A percentile compares a stretch with the other conserved stretches of the same genome.
Evolutionary conservation across 768 basidiomycete genomes (phyloP).

Genomic region (Mycena latifolia): DNA sequence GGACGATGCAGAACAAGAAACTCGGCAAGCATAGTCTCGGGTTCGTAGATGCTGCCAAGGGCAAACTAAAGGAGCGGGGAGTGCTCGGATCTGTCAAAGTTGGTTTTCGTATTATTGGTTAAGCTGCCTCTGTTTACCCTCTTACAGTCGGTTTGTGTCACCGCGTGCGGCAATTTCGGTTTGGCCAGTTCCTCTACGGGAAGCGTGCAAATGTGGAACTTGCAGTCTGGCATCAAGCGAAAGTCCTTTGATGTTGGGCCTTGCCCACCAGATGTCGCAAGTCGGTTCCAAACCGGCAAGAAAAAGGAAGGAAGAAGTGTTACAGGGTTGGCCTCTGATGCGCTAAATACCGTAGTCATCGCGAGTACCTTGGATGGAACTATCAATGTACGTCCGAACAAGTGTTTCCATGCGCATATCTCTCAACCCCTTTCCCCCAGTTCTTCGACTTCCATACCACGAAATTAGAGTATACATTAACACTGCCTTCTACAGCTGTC

Average conservation of each 20-base stretch:
- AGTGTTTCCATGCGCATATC: not conserved
- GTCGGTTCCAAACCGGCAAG: slow-evolving; percentile 54
- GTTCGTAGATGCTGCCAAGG: slow-evolving; percentile 63
- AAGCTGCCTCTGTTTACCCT: slow-evolving; percentile 7
- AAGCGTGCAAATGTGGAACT: slow-evolving; percentile 92
- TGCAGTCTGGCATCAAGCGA: slow-evolving; percentile 93
- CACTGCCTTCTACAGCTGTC: slow-evolving; percentile 75
- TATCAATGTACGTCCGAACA: slow-evolving; percentile 75
- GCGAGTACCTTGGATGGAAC: slow-evolving; percentile 92
- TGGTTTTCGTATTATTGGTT: slow-evolving; percentile 9
- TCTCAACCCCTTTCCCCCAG: slow-evolving; percentile 53
- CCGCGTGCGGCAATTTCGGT: slow-evolving; percentile 97
- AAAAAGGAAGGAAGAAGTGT: slow-evolving; percentile 67
- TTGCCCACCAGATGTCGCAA: slow-evolving; percentile 66
- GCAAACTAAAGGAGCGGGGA: slow-evolving; percentile 59
- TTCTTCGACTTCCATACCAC: slow-evolving; percentile 97
- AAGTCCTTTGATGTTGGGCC: slow-evolving; percentile 80
- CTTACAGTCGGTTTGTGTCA: slow-evolving; percentile 83
- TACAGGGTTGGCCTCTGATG: slow-evolving; percentile 88
- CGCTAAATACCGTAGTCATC: slow-evolving; percentile 84
- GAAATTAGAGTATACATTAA: slow-evolving; percentile 74
- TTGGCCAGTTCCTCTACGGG: slow-evolving; percentile 87
- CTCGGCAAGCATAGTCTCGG: slow-evolving; percentile 82
- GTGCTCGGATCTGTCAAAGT: slow-evolving; percentile 81
- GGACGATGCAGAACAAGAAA: slow-evolving; percentile 87